Conservation (phyloP, 306 rosid genomes). For the Rosa lucieae region DNA sequence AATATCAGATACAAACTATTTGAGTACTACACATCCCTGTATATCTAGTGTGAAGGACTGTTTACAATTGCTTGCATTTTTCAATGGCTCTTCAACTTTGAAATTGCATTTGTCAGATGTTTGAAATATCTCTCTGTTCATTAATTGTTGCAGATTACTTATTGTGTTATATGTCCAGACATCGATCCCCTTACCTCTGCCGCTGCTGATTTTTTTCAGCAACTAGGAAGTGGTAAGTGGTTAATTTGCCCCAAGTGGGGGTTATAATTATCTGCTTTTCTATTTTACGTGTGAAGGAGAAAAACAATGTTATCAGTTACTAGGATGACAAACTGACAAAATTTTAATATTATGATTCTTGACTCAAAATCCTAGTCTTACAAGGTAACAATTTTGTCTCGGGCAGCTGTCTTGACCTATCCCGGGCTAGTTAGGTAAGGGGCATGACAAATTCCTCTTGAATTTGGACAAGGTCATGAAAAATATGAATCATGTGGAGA, state of each 20-base stretch:
- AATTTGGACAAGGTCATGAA: not conserved
- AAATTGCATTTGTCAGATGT: slow-evolving; percentile 4
- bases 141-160: slow-evolving; percentile 72
- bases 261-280: not conserved
- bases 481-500: not conserved
- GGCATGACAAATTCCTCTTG: not conserved
- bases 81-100: not conserved
- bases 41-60: slow-evolving; percentile 6
- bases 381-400: not conserved
- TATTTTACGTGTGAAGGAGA: not conserved
- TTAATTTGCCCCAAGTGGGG: not conserved
- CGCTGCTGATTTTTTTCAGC: slow-evolving; percentile 95
- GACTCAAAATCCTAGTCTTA: not conserved
- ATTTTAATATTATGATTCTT: not conserved
- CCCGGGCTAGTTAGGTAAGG: not conserved
- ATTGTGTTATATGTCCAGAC: slow-evolving; percentile 87
- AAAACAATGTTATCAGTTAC: not conserved
- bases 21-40: slow-evolving; percentile 11
- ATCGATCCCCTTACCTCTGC: slow-evolving; percentile 93
- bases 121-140: slow-evolving; percentile 8
- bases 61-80: not conserved
- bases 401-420: not conserved
- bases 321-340: not conserved
- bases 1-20: slow-evolving; percentile 10
- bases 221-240: slow-evolving; percentile 88